A percentile compares a stretch with the other conserved stretches of the same genome.
These are phyloP conservation scores for Phytopythium chamaehyphon DNA, from an alignment of 352 stramenopile genomes.

Conservation along the genomic window DNA sequence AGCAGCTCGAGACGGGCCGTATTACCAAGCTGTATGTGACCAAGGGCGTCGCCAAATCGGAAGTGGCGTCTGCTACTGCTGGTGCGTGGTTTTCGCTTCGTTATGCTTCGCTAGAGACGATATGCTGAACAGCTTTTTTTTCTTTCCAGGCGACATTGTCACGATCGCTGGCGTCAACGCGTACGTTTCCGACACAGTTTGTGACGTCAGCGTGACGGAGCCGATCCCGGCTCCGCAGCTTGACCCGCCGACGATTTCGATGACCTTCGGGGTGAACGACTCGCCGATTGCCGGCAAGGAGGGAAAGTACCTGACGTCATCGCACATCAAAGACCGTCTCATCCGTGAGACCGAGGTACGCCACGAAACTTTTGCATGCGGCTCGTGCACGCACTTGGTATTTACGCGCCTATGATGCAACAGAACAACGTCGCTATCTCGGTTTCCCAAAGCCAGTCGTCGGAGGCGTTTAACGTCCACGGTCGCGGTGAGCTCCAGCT, in stretches of 20 bases:
- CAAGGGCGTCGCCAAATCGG: conserved; percentile 72
- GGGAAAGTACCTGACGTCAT: conserved; percentile 96
- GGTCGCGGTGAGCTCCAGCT: conserved; percentile 97
- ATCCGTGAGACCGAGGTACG: conserved; percentile 89
- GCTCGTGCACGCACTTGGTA: background rate
- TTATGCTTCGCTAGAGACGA: background rate
- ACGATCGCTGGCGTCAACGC: conserved; percentile 94
- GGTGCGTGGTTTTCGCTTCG: conserved; percentile 20
- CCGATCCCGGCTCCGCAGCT: conserved; percentile 93
- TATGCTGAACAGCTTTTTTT: background rate
- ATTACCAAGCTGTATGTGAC: conserved; percentile 90
- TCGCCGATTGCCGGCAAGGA: conserved; percentile 94
- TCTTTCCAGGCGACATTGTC: conserved; percentile 92
- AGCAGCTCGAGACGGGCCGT: conserved; percentile 67
- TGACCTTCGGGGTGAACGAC: conserved; percentile 98
- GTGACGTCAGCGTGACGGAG: conserved; percentile 56
- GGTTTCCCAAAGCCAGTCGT: conserved; percentile 82
- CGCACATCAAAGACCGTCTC: conserved; percentile 93
- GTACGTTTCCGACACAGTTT: conserved; percentile 89
- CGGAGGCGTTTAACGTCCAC: conserved; percentile 94
- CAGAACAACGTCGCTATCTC: conserved; percentile 98
- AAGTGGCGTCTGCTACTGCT: conserved; percentile 84
- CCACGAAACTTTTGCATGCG: background rate
- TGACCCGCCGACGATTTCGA: conserved; percentile 96
- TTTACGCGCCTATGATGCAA: too few relatives aligned